These are phyloP conservation scores for Emergomyces pasteurianus DNA, from an alignment of 2,329 filamentous ascomycete species.

Conservation along the genomic window DNA sequence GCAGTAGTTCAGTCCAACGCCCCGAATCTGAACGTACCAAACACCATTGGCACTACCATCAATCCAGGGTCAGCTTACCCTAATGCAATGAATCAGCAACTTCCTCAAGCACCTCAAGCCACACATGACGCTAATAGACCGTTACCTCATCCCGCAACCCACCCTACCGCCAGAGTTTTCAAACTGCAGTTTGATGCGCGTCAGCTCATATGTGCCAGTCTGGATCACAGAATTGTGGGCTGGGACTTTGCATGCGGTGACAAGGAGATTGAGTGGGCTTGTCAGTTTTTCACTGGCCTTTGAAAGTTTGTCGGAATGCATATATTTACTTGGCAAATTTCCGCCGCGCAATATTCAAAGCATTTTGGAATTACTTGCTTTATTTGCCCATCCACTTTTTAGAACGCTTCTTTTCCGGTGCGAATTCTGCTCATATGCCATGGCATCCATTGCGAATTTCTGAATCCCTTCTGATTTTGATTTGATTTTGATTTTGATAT, in stretches of 20 bases:
- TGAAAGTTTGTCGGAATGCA: slow-evolving; percentile 12
- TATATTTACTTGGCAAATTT: background rate
- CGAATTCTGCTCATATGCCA: background rate
- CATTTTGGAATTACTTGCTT: too few species aligned
- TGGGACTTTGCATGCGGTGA: slow-evolving; percentile 97
- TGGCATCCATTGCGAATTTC: background rate
- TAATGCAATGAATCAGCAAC: background rate
- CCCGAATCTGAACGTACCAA: background rate
- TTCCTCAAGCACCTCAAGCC: background rate
- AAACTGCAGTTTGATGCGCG: slow-evolving; percentile 93
- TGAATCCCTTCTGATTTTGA: background rate
- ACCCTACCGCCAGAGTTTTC: slow-evolving; percentile 58
- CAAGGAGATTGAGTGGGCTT: slow-evolving; percentile 62
- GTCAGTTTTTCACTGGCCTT: slow-evolving; percentile 56
- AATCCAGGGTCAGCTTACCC: background rate
- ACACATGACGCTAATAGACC: slow-evolving; percentile 16
- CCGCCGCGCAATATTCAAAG: background rate
- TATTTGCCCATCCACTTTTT: background rate
- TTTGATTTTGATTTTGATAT: too few species aligned
- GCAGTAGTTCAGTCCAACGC: slow-evolving; percentile 22
- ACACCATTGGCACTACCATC: background rate
- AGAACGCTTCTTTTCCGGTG: background rate
- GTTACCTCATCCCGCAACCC: slow-evolving; percentile 21
- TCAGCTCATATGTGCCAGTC: slow-evolving; percentile 87
- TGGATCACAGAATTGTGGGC: slow-evolving; percentile 81